phyloP scores from a whole-genome alignment of 495 filamentous ascomycete genomes.

The Trichoderma reesei region DNA sequence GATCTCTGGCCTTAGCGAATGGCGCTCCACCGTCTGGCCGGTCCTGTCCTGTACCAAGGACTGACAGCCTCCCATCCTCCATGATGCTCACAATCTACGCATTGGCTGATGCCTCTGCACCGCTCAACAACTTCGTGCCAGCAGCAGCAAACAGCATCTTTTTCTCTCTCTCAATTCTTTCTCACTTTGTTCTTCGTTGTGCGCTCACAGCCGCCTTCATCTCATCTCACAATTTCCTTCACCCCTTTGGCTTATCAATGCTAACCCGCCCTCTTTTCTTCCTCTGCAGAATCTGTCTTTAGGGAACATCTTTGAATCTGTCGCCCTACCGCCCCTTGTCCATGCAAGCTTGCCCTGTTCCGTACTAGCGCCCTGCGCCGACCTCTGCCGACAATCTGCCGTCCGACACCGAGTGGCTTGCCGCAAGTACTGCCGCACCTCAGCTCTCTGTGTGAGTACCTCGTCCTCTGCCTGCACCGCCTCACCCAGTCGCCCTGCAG shows the following conservation, averaged over 20 bases:
- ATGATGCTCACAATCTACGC: background rate
- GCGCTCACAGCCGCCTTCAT: background rate
- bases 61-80: background rate
- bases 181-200: background rate
- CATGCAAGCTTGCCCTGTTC: background rate
- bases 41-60: background rate
- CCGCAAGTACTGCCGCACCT: background rate
- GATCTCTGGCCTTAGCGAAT: background rate
- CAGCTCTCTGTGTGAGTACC: background rate
- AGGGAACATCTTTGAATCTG: too few species aligned
- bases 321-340: background rate
- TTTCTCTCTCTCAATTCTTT: background rate
- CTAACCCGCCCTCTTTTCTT: background rate
- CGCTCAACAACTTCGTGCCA: background rate
- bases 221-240: background rate
- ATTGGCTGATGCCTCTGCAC: background rate
- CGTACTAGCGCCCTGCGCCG: background rate
- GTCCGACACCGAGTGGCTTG: background rate
- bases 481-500: background rate
- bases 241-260: background rate
- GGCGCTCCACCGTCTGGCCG: conserved; percentile 1
- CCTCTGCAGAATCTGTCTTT: background rate
- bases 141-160: background rate
- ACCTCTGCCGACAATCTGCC: background rate
- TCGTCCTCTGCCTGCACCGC: background rate